Evolutionary conservation across 208 protist genomes (phyloP).

Genomic region (Phytomonas sp.): DNA sequence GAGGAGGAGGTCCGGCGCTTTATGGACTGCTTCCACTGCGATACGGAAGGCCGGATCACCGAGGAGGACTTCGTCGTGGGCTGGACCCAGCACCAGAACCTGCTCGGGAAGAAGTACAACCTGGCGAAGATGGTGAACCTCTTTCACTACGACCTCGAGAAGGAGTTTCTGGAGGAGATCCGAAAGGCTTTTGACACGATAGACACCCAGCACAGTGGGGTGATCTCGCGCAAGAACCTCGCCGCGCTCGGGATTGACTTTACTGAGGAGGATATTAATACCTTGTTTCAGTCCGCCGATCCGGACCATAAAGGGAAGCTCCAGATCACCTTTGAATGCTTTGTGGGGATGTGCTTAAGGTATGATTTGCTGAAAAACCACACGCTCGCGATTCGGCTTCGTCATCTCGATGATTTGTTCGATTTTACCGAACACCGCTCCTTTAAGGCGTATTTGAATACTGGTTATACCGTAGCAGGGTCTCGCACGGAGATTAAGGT

Average conservation of each 20-base stretch:
- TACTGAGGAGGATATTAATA: constrained; percentile 48
- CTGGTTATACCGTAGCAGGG: constrained; percentile 78
- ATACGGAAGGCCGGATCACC: constrained; percentile 70
- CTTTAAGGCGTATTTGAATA: constrained; percentile 53
- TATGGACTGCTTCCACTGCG: constrained; percentile 72
- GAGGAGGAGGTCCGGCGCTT: constrained; percentile 67
- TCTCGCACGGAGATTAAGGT: constrained; percentile 61
- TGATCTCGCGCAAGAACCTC: constrained; percentile 74
- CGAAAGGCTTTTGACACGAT: constrained; percentile 76
- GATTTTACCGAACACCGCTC: constrained; percentile 54
- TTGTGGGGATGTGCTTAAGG: constrained; percentile 60
- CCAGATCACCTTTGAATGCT: constrained; percentile 73
- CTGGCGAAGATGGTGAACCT: constrained; percentile 64
- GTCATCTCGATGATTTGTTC: constrained; percentile 69
- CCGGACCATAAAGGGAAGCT: background rate
- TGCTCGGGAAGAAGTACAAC: constrained; percentile 75
- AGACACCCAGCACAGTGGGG: constrained; percentile 67
- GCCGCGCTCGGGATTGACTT: constrained; percentile 52
- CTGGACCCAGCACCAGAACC: constrained; percentile 68
- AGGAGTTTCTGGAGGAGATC: constrained; percentile 63
- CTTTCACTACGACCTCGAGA: constrained; percentile 82
- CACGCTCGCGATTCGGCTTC: constrained; percentile 64
- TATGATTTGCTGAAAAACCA: constrained; percentile 81
- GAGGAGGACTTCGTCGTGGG: constrained; percentile 83
- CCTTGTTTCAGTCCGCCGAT: constrained; percentile 36